Evolutionary conservation across 2,329 filamentous ascomycete genomes (phyloP).

Genomic region (Colletotrichum kahawae): DNA sequence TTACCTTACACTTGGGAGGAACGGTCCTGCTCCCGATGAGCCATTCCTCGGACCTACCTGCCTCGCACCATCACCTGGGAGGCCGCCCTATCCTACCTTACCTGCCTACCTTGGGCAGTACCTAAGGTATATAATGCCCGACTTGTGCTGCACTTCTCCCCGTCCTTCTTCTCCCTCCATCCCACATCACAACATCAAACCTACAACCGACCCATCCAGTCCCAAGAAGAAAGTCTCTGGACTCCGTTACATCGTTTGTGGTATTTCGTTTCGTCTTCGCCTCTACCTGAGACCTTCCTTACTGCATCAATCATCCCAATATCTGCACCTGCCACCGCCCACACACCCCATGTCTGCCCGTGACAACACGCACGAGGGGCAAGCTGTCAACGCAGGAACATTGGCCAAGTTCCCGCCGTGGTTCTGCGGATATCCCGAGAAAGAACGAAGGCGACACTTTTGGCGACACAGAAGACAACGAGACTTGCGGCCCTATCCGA

Average conservation of each 20-base stretch:
- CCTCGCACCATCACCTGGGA: not conserved
- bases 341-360: not conserved
- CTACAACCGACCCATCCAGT: not conserved
- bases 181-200: not conserved
- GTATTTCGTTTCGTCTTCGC: not conserved
- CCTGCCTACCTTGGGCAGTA: not conserved
- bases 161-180: not conserved
- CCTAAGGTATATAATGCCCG: accelerated
- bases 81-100: not conserved
- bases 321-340: not conserved
- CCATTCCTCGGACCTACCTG: not conserved
- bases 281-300: not conserved
- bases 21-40: not conserved
- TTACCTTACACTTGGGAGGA: not conserved
- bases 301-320: not conserved
- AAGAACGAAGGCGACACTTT: not conserved
- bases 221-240: not conserved
- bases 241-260: not conserved
- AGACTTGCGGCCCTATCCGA: not conserved
- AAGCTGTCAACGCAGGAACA: not conserved
- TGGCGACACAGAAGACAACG: too few species aligned
- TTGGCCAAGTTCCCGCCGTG: not conserved
- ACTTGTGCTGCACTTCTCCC: not conserved
- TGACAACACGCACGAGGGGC: not conserved
- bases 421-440: not conserved